A percentile compares a stretch with the other conserved stretches of the same genome.
Conservation (phyloP, 1,139 yeast genomes). For the Saccharomycopsis phalli region DNA sequence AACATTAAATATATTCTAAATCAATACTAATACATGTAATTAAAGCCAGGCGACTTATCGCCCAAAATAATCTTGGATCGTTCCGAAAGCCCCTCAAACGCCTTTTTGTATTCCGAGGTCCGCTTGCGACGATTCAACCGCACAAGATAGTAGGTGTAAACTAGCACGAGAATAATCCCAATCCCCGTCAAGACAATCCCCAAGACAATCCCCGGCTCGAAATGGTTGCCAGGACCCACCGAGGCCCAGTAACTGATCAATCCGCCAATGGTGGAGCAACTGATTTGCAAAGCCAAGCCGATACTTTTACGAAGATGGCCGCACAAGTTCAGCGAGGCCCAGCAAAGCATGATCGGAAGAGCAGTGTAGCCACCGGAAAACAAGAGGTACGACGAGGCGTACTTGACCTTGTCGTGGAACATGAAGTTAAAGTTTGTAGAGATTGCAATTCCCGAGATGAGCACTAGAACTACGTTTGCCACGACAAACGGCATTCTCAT, state of each 20-base stretch:
- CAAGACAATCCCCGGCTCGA: constrained; percentile 7
- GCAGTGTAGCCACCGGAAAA: constrained; percentile 60
- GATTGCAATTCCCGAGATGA: constrained; percentile 34
- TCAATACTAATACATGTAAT: constrained; percentile 12
- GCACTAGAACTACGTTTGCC: constrained; percentile 13
- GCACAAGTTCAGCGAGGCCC: constrained; percentile 51
- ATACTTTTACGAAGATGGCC: constrained; percentile 66
- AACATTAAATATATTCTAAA: too few relatives aligned
- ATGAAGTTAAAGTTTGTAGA: too few relatives aligned
- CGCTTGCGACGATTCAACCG: constrained; percentile 1
- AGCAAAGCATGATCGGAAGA: constrained; percentile 69
- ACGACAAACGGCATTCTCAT: constrained; percentile 8
- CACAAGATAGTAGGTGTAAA: neutral
- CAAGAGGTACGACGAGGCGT: constrained; percentile 62
- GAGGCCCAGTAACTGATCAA: constrained; percentile 59
- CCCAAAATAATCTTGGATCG: constrained; percentile 1
- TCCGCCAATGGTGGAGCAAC: constrained; percentile 80
- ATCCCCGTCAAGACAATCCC: constrained; percentile 6
- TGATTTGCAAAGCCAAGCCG: constrained; percentile 69
- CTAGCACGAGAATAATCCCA: too few relatives aligned
- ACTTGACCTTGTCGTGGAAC: constrained; percentile 34
- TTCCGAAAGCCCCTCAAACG: neutral
- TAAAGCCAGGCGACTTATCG: neutral
- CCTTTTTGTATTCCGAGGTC: constrained; percentile 1
- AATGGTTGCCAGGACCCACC: constrained; percentile 45